Percentiles rank a stretch among this genome's conserved stretches.
phyloP scores from a whole-genome alignment of 2,329 filamentous ascomycete genomes.

The Penicillium sp. region DNA sequence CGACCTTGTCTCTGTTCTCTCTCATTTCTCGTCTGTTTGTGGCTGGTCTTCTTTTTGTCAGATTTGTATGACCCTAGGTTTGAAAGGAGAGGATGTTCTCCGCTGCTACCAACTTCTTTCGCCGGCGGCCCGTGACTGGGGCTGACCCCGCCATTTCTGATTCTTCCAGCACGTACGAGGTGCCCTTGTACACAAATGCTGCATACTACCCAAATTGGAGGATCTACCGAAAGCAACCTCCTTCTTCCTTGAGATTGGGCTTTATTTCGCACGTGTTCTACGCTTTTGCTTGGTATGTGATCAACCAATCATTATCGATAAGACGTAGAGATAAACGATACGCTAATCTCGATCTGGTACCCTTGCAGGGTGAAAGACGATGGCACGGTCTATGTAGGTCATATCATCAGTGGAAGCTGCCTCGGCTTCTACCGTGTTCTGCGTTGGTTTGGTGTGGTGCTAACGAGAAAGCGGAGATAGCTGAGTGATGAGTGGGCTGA shows the following conservation, averaged over 20 bases:
- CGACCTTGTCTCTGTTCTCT: not conserved
- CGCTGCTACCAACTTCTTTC: slow-evolving; percentile 18
- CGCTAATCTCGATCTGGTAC: slow-evolving; percentile 24
- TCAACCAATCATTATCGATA: slow-evolving; percentile 17
- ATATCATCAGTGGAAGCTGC: not conserved
- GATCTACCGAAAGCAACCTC: slow-evolving; percentile 71
- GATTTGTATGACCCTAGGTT: not conserved
- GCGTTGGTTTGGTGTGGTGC: not conserved
- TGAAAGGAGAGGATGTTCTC: slow-evolving; percentile 16
- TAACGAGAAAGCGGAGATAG: slow-evolving; percentile 44
- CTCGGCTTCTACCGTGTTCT: not conserved
- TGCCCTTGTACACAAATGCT: slow-evolving; percentile 60
- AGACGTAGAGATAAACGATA: slow-evolving; percentile 20
- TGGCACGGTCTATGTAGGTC: slow-evolving; percentile 71
- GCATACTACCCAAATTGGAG: slow-evolving; percentile 83
- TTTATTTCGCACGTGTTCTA: slow-evolving; percentile 83
- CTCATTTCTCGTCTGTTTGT: not conserved
- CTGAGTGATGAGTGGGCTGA: slow-evolving; percentile 80
- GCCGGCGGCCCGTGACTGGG: slow-evolving; percentile 10
- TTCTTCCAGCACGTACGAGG: slow-evolving; percentile 30
- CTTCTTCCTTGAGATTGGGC: slow-evolving; percentile 70
- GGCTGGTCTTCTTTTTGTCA: not conserved
- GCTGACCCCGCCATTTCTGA: slow-evolving; percentile 17
- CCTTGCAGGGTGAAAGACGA: slow-evolving; percentile 63
- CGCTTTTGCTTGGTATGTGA: slow-evolving; percentile 65